These are phyloP conservation scores for Hebeloma cylindrosporum DNA, from an alignment of 768 basidiomycete species.

Conservation along the genomic window DNA sequence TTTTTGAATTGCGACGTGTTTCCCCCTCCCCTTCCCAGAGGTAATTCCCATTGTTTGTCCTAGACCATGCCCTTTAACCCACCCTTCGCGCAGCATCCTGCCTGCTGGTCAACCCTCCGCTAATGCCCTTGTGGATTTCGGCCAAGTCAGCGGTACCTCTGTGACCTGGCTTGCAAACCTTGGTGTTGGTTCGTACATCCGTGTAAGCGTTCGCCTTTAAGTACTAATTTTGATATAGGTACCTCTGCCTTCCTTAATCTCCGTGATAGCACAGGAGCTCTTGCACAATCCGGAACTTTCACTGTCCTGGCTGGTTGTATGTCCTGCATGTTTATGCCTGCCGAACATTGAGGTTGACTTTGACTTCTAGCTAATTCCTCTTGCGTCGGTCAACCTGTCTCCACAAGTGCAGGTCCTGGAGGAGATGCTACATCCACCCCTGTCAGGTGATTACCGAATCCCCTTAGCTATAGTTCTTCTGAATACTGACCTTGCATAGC, in stretches of 20 bases:
- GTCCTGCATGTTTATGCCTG: constrained; percentile 4
- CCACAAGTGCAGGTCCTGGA: constrained; percentile 12
- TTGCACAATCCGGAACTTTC: constrained; percentile 28
- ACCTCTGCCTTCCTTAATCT: constrained; percentile 24
- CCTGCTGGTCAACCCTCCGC: constrained; percentile 26
- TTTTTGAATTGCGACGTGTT: background rate
- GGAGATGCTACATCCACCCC: background rate
- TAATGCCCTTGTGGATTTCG: constrained; percentile 24
- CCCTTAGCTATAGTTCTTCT: background rate
- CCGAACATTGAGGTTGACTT: background rate
- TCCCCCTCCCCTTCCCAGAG: constrained; percentile 11
- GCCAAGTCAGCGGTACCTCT: constrained; percentile 16
- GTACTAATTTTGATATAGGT: constrained; percentile 12
- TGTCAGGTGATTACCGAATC: too few relatives aligned
- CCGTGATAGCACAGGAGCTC: constrained; percentile 23
- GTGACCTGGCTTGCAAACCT: constrained; percentile 31
- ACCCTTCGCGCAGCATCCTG: constrained; percentile 18
- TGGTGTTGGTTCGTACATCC: constrained; percentile 16
- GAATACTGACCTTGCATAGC: background rate
- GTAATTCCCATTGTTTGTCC: constrained; percentile 5
- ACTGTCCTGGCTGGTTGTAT: constrained; percentile 21
- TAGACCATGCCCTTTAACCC: background rate
- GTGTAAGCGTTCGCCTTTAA: background rate
- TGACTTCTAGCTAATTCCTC: constrained; percentile 17
- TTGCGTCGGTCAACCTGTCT: constrained; percentile 21